phyloP scores from a whole-genome alignment of 2,329 filamentous ascomycete species.

The Mollisia scopiformis region DNA sequence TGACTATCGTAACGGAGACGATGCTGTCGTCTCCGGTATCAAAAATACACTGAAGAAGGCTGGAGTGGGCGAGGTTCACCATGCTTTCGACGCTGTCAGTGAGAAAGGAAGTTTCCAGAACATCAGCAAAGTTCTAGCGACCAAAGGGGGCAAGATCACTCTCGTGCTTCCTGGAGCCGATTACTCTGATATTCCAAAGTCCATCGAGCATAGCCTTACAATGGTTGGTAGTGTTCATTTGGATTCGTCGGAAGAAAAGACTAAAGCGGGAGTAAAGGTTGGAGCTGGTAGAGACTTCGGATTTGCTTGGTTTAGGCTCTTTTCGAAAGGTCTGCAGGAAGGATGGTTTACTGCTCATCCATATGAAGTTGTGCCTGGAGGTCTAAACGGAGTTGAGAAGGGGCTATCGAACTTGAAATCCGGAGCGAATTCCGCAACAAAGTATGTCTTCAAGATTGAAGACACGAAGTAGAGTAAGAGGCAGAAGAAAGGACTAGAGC shows the following conservation, averaged over 20 bases:
- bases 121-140: slow-evolving; percentile 29
- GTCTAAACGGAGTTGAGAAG: slow-evolving; percentile 49
- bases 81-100: slow-evolving; percentile 34
- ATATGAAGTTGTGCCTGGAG: slow-evolving; percentile 53
- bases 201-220: slow-evolving; percentile 24
- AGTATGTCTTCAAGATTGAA: slow-evolving; percentile 58
- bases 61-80: slow-evolving; percentile 25
- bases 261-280: slow-evolving; percentile 25
- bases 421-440: slow-evolving; percentile 64
- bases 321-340: slow-evolving; percentile 46
- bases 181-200: slow-evolving; percentile 39
- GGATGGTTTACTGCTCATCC: slow-evolving; percentile 54
- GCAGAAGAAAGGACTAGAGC: background rate
- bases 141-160: slow-evolving; percentile 38
- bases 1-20: slow-evolving; percentile 57
- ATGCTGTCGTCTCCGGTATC: slow-evolving; percentile 40
- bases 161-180: slow-evolving; percentile 47
- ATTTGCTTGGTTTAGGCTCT: slow-evolving; percentile 30
- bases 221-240: slow-evolving; percentile 29
- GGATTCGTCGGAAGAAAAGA: slow-evolving; percentile 15
- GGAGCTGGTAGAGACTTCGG: slow-evolving; percentile 32
- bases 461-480: slow-evolving; percentile 29
- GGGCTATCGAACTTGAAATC: slow-evolving; percentile 58
- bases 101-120: slow-evolving; percentile 34
- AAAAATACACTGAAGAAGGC: slow-evolving; percentile 31